These are phyloP conservation scores for Rhodofomes roseus DNA, from an alignment of 1,284 basidiomycete species.

Conservation along the genomic window DNA sequence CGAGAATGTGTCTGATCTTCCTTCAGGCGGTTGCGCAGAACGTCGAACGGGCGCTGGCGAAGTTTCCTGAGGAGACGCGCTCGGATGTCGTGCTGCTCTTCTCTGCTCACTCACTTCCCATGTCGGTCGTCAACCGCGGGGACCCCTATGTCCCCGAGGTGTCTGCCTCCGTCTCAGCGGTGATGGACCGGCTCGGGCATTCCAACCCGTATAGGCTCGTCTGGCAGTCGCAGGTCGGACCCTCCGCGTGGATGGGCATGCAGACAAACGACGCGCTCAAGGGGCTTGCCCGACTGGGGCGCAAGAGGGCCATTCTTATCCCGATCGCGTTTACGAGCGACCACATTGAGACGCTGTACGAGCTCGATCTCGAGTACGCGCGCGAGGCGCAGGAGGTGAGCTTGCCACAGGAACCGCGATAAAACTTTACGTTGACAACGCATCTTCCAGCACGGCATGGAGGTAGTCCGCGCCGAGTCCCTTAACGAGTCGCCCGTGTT, in stretches of 20 bases:
- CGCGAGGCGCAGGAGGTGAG: slow-evolving; percentile 87
- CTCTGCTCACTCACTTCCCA: slow-evolving; percentile 96
- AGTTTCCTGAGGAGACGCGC: slow-evolving; percentile 72
- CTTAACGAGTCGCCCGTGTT: slow-evolving; percentile 98
- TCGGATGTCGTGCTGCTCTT: slow-evolving; percentile 85
- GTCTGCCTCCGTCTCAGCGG: slow-evolving; percentile 86
- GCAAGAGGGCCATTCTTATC: slow-evolving; percentile 86
- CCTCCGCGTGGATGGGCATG: slow-evolving; percentile 97
- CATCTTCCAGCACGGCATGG: slow-evolving; percentile 63
- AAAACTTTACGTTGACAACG: background rate
- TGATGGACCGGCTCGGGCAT: slow-evolving; percentile 83
- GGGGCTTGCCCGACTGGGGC: slow-evolving; percentile 85
- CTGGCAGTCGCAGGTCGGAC: slow-evolving; percentile 99
- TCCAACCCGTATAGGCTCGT: slow-evolving; percentile 88
- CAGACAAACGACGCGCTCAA: slow-evolving; percentile 93
- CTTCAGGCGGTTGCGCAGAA: slow-evolving; percentile 86
- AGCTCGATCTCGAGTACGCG: slow-evolving; percentile 92
- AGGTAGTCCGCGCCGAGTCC: slow-evolving; percentile 90
- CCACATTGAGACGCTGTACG: slow-evolving; percentile 98
- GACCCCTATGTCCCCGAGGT: slow-evolving; percentile 98
- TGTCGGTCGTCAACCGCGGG: slow-evolving; percentile 96
- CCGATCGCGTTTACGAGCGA: slow-evolving; percentile 99
- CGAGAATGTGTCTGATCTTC: background rate
- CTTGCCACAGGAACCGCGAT: background rate
- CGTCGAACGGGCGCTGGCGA: slow-evolving; percentile 78